Evolutionary conservation across 2,329 filamentous ascomycete species (phyloP), one percentile per base, ranked within the genome.

Genomic region (Colletotrichum cordylinicola): DNA sequence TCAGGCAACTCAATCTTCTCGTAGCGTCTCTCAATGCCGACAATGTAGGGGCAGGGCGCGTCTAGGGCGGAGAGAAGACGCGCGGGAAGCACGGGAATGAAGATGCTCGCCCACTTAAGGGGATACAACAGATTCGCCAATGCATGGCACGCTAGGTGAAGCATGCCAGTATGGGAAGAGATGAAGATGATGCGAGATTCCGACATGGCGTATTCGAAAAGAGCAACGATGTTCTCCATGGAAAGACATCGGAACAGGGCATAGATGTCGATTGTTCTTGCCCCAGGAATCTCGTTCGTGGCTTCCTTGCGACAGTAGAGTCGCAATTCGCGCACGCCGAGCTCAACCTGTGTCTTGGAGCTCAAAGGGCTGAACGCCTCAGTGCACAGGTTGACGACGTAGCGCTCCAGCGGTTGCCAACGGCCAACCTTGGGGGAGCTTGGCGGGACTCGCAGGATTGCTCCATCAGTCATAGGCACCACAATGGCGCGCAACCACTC

Each of bases 181-280:
- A 98, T 89, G 78, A 99, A 93, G 82, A 99, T 98, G 84, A 99
- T 98, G 74, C 96, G 94, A 60, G 96, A 97, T 86, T 99, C 97
- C 2, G 95, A 91, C 83, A 99, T 90, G 79, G 95, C 94, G 84
- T 96, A 98, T 87, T 99, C 97, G 82, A 98, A 96, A 27, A 99
- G 89, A 24, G 95, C 93, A 77, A 99, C 92, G 75, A 99, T 94
- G 84, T 99, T 98, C 70, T 96, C 94, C 70, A 98, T 93, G 4
- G 96, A 98, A 37, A 99, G 88, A 62, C 94, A 95, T 77, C 96
- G 91, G 88, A 99, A 99, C 12, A 99, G 88, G 12, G 96, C 95
- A 84, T 98, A 99, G 2, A 99, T 89, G 85, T 99, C 97, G 68
- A 94, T 96, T 77, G 95, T 98, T 69, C 97, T 92, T 64, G 96